phyloP scores from a whole-genome alignment of 1,139 yeast genomes.

The Lodderomyces margitis region DNA sequence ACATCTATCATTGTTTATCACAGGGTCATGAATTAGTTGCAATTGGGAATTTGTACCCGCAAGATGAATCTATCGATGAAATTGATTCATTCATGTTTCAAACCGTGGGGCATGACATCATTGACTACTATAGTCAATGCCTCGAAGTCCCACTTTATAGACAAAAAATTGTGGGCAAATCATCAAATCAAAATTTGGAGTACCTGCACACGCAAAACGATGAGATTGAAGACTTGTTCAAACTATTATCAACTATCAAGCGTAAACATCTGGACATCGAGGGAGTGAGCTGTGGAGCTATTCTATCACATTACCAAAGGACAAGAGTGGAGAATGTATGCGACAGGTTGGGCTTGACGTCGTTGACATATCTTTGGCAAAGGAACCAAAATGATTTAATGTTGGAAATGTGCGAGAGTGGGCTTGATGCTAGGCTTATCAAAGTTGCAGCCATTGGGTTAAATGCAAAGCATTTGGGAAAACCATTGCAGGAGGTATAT shows the following conservation, averaged over 20 bases:
- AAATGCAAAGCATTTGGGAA: conserved; percentile 62
- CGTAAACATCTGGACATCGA: conserved; percentile 65
- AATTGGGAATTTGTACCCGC: conserved; percentile 80
- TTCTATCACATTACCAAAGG: conserved; percentile 87
- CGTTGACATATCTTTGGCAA: conserved; percentile 86
- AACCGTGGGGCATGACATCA: conserved; percentile 91
- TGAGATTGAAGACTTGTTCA: conserved; percentile 80
- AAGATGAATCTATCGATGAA: conserved; percentile 49
- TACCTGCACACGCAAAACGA: conserved; percentile 65
- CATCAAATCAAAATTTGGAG: conserved; percentile 64
- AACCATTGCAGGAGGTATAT: conserved; percentile 58
- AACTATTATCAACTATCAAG: conserved; percentile 48
- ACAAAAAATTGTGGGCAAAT: conserved; percentile 57
- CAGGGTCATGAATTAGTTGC: conserved; percentile 86
- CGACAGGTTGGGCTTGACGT: conserved; percentile 60
- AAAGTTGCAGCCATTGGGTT: conserved; percentile 95
- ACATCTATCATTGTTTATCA: conserved; percentile 75
- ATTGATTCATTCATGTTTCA: conserved; percentile 96
- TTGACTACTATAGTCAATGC: conserved; percentile 65
- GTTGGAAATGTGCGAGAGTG: conserved; percentile 73
- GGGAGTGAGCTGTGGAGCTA: conserved; percentile 95
- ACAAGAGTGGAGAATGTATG: conserved; percentile 93
- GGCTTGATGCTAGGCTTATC: conserved; percentile 79
- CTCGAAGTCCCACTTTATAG: conserved; percentile 79
- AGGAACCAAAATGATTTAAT: conserved; percentile 75